phyloP scores from a whole-genome alignment of 306 rosid species.

The Astragalus glycyphyllos region DNA sequence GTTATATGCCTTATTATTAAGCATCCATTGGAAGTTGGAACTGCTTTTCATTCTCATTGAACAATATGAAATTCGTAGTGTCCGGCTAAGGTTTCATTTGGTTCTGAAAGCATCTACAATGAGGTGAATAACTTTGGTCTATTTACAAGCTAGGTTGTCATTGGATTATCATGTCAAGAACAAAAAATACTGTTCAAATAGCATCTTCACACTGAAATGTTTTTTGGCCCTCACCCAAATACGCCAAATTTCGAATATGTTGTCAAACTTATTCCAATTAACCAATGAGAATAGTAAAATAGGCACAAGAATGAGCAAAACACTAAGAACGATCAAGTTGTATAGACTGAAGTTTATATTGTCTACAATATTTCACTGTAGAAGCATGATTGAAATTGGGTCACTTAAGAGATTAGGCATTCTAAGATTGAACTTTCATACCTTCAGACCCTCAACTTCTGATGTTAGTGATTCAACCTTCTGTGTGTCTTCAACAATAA shows the following conservation, averaged over 20 bases:
- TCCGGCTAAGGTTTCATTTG: slow-evolving; percentile 22
- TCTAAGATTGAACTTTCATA: slow-evolving; percentile 45
- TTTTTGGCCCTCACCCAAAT: slow-evolving; percentile 18
- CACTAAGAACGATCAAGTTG: slow-evolving; percentile 27
- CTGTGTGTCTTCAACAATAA: slow-evolving; percentile 76
- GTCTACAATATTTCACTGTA: slow-evolving; percentile 30
- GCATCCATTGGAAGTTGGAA: slow-evolving; percentile 14
- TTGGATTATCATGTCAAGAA: slow-evolving; percentile 22
- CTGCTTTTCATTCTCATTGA: slow-evolving; percentile 33
- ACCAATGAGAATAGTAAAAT: slow-evolving; percentile 34
- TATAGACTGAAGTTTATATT: slow-evolving; percentile 23
- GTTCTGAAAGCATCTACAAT: slow-evolving; percentile 26
- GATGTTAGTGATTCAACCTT: slow-evolving; percentile 70
- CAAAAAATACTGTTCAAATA: slow-evolving; percentile 13
- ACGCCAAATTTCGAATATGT: neutral
- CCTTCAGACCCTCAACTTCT: slow-evolving; percentile 77
- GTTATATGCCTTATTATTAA: slow-evolving; percentile 26
- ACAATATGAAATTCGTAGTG: slow-evolving; percentile 17
- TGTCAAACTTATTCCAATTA: slow-evolving; percentile 26
- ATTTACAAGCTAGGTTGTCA: slow-evolving; percentile 27
- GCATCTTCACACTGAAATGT: neutral
- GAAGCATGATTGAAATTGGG: slow-evolving; percentile 36
- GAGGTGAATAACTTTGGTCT: slow-evolving; percentile 30
- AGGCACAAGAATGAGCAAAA: slow-evolving; percentile 8
- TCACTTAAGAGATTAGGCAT: slow-evolving; percentile 11